Evolutionary conservation across 495 filamentous ascomycete genomes (phyloP).

Genomic region (Pseudoneurospora amorphoporcata): DNA sequence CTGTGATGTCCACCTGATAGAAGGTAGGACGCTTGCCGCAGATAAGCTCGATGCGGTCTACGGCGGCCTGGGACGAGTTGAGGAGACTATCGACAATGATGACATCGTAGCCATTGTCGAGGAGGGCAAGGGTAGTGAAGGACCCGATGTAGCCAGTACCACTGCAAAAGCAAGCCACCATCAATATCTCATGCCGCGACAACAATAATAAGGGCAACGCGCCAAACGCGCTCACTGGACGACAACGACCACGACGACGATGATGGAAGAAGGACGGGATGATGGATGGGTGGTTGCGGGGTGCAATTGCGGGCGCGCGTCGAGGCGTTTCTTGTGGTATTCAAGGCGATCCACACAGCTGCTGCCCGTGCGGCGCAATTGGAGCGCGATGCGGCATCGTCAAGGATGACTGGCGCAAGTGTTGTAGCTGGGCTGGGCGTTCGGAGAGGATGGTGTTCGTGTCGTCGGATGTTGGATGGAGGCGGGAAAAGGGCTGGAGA

Average conservation of each 20-base stretch:
- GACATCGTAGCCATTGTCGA: slow-evolving; percentile 90
- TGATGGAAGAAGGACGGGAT: not conserved
- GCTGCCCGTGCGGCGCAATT: not conserved
- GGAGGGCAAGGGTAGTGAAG: slow-evolving; percentile 85
- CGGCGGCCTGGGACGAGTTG: slow-evolving; percentile 82
- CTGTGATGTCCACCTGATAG: slow-evolving; percentile 77
- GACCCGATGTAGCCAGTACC: slow-evolving; percentile 98
- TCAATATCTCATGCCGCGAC: slow-evolving; percentile 7
- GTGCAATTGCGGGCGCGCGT: not conserved
- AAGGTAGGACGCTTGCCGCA: slow-evolving; percentile 81
- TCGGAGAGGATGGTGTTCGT: not conserved
- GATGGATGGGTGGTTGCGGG: not conserved
- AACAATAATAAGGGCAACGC: not conserved
- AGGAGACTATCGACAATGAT: slow-evolving; percentile 91
- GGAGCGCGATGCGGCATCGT: not conserved
- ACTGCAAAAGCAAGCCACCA: slow-evolving; percentile 37
- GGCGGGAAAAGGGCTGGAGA: slow-evolving; percentile 1
- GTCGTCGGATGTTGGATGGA: not conserved
- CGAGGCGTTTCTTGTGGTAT: not conserved
- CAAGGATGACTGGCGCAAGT: not conserved
- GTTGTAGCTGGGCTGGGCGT: not conserved
- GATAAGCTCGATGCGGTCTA: slow-evolving; percentile 91
- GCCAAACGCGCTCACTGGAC: not conserved
- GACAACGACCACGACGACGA: not conserved
- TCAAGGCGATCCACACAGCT: not conserved